A percentile compares a stretch with the other conserved stretches of the same genome.
Conservation (phyloP, 768 basidiomycete genomes). For the Rubroboletus pulcherrimus region DNA sequence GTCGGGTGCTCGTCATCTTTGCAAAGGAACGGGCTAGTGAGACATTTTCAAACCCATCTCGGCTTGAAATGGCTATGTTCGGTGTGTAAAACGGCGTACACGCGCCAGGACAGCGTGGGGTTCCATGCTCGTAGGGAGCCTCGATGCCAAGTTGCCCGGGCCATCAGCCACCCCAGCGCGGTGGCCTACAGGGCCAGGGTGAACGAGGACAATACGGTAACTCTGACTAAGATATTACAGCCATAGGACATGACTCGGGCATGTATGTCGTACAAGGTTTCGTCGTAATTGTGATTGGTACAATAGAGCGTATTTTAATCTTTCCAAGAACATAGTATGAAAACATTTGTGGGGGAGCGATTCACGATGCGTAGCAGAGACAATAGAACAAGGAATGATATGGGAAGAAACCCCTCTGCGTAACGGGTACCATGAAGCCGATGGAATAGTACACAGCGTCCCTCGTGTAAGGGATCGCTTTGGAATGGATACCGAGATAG, state of each 20-base stretch:
- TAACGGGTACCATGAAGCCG: constrained; percentile 5
- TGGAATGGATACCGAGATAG: neutral
- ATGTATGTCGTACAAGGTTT: neutral
- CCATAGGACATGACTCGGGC: neutral
- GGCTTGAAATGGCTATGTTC: constrained; percentile 18
- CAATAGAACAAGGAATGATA: neutral
- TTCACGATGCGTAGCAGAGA: constrained; percentile 8
- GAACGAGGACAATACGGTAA: constrained; percentile 8
- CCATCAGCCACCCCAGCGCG: constrained; percentile 15
- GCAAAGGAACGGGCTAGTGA: constrained; percentile 7
- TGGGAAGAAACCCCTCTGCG: neutral
- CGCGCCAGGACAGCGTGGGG: constrained; percentile 18
- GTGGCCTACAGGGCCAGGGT: constrained; percentile 6
- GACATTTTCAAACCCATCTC: constrained; percentile 19
- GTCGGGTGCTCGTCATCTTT: constrained; percentile 1
- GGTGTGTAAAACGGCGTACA: constrained; percentile 6
- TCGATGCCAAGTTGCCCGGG: neutral
- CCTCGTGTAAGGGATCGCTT: neutral
- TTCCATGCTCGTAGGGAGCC: constrained; percentile 3
- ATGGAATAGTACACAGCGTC: constrained; percentile 2
- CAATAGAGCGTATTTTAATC: constrained; percentile 19
- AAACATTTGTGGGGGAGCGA: neutral
- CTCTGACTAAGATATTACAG: constrained; percentile 17
- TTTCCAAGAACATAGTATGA: neutral
- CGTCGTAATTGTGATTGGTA: constrained; percentile 11